Percentiles rank a stretch among this genome's conserved stretches.
phyloP scores from a whole-genome alignment of 1,139 yeast species.

The Wickerhamomyces sp. region DNA sequence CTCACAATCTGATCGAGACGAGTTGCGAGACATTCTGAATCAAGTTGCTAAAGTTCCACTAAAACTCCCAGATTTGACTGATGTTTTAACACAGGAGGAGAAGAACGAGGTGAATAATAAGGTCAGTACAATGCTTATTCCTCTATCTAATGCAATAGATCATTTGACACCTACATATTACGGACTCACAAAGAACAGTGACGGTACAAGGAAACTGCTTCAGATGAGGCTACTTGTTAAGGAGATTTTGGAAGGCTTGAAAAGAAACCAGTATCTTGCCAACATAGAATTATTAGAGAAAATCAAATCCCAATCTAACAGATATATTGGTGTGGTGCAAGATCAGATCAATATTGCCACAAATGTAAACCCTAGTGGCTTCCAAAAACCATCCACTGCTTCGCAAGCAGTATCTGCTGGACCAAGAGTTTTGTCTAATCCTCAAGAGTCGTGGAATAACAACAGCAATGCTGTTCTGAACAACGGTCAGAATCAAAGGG shows the following conservation, averaged over 20 bases:
- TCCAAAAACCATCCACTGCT: conserved; percentile 7
- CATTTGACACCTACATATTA: conserved; percentile 74
- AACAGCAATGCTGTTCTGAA: conserved; percentile 4
- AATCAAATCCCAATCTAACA: conserved; percentile 64
- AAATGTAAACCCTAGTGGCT: too few species aligned
- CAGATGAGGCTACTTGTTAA: conserved; percentile 78
- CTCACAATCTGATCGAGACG: conserved; percentile 45
- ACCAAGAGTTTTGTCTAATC: conserved; percentile 1
- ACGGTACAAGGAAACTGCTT: conserved; percentile 69
- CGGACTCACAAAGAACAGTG: conserved; percentile 65
- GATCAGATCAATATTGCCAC: conserved; percentile 35
- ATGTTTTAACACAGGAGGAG: conserved; percentile 54
- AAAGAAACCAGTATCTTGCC: conserved; percentile 59
- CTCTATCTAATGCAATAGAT: conserved; percentile 65
- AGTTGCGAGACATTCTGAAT: conserved; percentile 56
- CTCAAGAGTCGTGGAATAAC: conserved; percentile 7
- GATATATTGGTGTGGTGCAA: conserved; percentile 69
- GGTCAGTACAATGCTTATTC: conserved; percentile 48
- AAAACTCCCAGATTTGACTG: conserved; percentile 60
- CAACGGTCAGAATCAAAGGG: conserved; percentile 1
- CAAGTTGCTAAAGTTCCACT: conserved; percentile 68
- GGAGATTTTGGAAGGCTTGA: conserved; percentile 64
- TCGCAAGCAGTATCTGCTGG: conserved; percentile 2
- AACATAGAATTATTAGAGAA: conserved; percentile 66
- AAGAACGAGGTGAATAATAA: conserved; percentile 57